Base-by-base conservation (phyloP, 1,139 yeast species). In the Geotrichum reessii region DNA sequence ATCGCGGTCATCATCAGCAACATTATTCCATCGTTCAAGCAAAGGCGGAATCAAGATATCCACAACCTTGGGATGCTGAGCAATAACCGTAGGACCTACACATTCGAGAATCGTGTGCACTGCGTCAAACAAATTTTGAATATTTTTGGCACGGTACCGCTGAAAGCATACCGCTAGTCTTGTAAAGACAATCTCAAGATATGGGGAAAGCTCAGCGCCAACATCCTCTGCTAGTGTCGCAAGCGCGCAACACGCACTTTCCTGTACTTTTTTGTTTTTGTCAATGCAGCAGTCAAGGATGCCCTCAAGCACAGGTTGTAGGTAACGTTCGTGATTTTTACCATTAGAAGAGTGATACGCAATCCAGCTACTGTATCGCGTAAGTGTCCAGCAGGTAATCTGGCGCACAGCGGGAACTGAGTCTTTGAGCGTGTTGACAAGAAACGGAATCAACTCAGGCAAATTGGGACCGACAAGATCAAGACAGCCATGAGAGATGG, bases 371-470 rank as follows among this genome's bases (percentile, higher is more conserved):
- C 95, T 81, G 70, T 85, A 93, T 60, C 98, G 79, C 48, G 96
- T 87, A 56, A 93, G 75, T 0, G 98, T 89, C 99, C 99, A 93
- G 75, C 98, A 92, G 0, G 96, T 78, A 58, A 93, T 93, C 71
- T 90, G 96, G 64, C 98, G 80, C 7, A 93, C 96, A 50, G 96
- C 81, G 7, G 96, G 86, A 73, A 91, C 87, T 12, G 75, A 73
- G 71, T 92, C 97, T 58, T 78, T 78, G 62, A 92, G 75, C 67
- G 95, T 79, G 61, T 90, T 90, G 31, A 91, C 92, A 62, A 95
- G 78, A 68, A 86, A 92, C 48, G 96, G 97, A 42, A 93, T 84
- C 57, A 93, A 77, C 21, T 85, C 81, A 1, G 97, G 96, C 52
- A 93, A 76, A 66, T 87, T 87, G 50, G 83, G 84, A 24, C 84